Base-by-base conservation (phyloP, 2,329 filamentous ascomycete species). In the Dendryphion nanum region DNA sequence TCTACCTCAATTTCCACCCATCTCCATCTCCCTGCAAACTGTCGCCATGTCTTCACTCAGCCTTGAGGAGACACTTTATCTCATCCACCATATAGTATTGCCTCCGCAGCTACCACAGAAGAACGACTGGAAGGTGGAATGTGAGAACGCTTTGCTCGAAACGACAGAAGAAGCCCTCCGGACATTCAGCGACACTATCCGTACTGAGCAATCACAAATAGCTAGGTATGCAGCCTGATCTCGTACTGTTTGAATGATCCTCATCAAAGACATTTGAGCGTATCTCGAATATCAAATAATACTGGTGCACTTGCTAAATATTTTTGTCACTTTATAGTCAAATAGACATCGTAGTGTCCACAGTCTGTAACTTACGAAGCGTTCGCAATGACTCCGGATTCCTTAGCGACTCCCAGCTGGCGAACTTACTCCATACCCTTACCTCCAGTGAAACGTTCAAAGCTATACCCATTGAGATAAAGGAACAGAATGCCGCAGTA, bases 41-140 rank as follows among this genome's bases (percentile, higher is more conserved):
- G n/a, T n/a, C n/a, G n/a, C n/a, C n/a, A n/a, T n/a, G n/a, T n/a
- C n/a, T n/a, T n/a, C n/a, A n/a, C n/a, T n/a, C n/a, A n/a, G n/a
- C n/a, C n/a, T n/a, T n/a, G n/a, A n/a, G n/a, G n/a, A n/a, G n/a
- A n/a, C n/a, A n/a, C n/a, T n/a, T n/a, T 72, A 68, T 43, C 42
- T 74, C 2, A 59, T 74, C 24, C 49, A 75, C 24, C 72, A 78
- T 47, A 51, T 76, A 2, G 73, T 76, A 15, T 62, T 78, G 0
- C 75, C 74, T 0, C 70, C 73, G 1, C 62, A 71, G 28, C 55
- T 77, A 0, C 74, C 74, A 0, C 65, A 74, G 33, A 18, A 38
- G 5, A 32, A 61, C 19, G 67, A 71, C 16, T 35, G 28, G 2
- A 21, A 43, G 8, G 14, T 38, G 6, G 18, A 13, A 8, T 16